A percentile compares a stretch with the other conserved stretches of the same genome.
phyloP scores from a whole-genome alignment of 2,329 filamentous ascomycete species.

The Cadophora gregata region DNA sequence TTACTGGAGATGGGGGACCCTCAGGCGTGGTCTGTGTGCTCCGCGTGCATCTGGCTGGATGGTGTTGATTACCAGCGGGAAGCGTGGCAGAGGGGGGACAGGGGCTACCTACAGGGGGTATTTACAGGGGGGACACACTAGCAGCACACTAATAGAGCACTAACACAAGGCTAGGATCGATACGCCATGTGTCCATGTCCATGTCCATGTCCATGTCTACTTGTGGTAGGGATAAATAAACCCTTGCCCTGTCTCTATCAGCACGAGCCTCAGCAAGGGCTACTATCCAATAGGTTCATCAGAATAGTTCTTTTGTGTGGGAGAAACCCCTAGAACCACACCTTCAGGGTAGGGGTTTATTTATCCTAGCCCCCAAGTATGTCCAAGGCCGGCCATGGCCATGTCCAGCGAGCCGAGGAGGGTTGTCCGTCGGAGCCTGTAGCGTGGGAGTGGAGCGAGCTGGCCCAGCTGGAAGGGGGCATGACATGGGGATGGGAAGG shows the following conservation, averaged over 20 bases:
- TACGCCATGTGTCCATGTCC: neutral
- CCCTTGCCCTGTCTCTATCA: no score
- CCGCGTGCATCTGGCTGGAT: conserved; percentile 34
- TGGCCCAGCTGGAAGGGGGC: neutral
- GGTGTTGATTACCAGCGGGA: conserved; percentile 37
- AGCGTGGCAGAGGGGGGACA: conserved; percentile 31
- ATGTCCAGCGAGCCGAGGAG: conserved; percentile 12
- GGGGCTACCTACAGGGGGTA: conserved; percentile 8
- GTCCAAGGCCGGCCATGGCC: no score
- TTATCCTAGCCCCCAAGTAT: no score
- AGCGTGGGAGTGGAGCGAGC: neutral
- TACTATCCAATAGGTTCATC: no score
- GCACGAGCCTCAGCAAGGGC: no score
- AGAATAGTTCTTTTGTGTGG: no score
- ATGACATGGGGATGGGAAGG: neutral
- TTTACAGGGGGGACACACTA: conserved; percentile 2
- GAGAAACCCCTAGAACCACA: no score
- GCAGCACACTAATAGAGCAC: neutral
- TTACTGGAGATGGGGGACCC: conserved; percentile 38
- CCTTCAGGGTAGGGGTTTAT: no score
- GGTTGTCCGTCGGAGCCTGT: neutral
- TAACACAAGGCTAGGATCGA: conserved; percentile 24
- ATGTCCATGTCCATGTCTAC: no score
- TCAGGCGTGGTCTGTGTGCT: conserved; percentile 36
- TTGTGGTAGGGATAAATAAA: no score